Conservation (phyloP, 2,329 filamentous ascomycete species). For the Phialemoniopsis sp. region DNA sequence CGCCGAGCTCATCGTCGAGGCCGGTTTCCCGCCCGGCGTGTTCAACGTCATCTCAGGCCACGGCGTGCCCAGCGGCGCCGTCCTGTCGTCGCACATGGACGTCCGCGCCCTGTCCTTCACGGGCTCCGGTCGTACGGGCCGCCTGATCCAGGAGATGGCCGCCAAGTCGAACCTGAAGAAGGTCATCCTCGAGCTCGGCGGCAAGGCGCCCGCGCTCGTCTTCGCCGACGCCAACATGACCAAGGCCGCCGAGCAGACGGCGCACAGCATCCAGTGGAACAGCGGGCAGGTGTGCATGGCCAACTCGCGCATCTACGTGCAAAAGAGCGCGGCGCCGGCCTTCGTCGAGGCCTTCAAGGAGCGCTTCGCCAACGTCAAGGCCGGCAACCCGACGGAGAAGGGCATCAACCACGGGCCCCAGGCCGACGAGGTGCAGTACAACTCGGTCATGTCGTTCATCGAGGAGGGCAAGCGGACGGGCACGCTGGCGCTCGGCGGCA, state of each 20-base stretch:
- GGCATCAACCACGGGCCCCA: conserved; percentile 35
- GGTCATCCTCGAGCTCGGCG: conserved; percentile 56
- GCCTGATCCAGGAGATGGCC: conserved; percentile 57
- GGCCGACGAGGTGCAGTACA: conserved; percentile 36
- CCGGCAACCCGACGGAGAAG: conserved; percentile 26
- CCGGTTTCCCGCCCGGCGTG: conserved; percentile 66
- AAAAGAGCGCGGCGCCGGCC: conserved; percentile 25
- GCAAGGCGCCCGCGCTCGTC: conserved; percentile 56
- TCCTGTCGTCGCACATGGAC: conserved; percentile 14
- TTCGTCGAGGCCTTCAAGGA: conserved; percentile 34
- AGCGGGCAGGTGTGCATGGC: conserved; percentile 47
- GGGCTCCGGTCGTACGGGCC: conserved; percentile 54
- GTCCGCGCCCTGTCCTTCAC: conserved; percentile 62
- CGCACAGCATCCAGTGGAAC: conserved; percentile 29
- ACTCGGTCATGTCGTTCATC: conserved; percentile 31
- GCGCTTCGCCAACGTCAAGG: conserved; percentile 31
- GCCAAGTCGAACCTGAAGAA: conserved; percentile 57
- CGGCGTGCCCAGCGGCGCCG: conserved; percentile 28
- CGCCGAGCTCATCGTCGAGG: conserved; percentile 58
- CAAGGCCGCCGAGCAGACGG: conserved; percentile 47
- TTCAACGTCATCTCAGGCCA: conserved; percentile 65
- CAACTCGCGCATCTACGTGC: conserved; percentile 41
- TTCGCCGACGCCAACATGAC: conserved; percentile 56
- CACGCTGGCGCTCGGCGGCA: conserved; percentile 16
- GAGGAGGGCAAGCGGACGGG: conserved; percentile 23